These are phyloP conservation scores for Penicillium nordicum DNA, from an alignment of 2,329 filamentous ascomycete species.

Conservation along the genomic window DNA sequence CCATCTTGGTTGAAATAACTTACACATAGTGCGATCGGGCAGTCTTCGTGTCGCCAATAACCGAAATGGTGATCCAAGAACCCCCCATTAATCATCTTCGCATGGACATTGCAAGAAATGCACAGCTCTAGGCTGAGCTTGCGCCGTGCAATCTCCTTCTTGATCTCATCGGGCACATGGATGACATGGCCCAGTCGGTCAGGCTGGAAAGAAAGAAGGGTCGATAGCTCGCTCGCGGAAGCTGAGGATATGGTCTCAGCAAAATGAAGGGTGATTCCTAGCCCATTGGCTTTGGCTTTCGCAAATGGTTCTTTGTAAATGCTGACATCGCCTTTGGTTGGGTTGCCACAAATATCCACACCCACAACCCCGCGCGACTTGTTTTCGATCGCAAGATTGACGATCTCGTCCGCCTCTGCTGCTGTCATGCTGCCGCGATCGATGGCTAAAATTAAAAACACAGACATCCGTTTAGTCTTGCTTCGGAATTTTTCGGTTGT, in stretches of 20 bases:
- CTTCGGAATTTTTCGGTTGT: slow-evolving; percentile 56
- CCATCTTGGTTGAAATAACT: slow-evolving; percentile 36
- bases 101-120: slow-evolving; percentile 75
- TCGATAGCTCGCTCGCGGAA: slow-evolving; percentile 58
- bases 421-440: slow-evolving; percentile 63
- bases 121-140: slow-evolving; percentile 70
- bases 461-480: slow-evolving; percentile 48
- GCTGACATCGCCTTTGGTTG: slow-evolving; percentile 58
- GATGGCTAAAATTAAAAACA: slow-evolving; percentile 68
- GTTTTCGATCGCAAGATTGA: slow-evolving; percentile 61
- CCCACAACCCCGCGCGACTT: slow-evolving; percentile 60
- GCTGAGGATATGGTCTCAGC: slow-evolving; percentile 63
- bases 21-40: slow-evolving; percentile 66
- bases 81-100: slow-evolving; percentile 66
- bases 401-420: slow-evolving; percentile 59
- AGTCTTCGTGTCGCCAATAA: slow-evolving; percentile 61
- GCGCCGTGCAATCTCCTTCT: slow-evolving; percentile 52
- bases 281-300: slow-evolving; percentile 52
- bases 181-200: slow-evolving; percentile 75
- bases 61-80: slow-evolving; percentile 72
- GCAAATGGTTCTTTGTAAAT: slow-evolving; percentile 59
- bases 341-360: slow-evolving; percentile 76
- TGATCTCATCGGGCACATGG: slow-evolving; percentile 62
- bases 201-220: slow-evolving; percentile 63
- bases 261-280: slow-evolving; percentile 73